Evolutionary conservation across 805 yeast species (phyloP).

Genomic region (Spathaspora arborariae): DNA sequence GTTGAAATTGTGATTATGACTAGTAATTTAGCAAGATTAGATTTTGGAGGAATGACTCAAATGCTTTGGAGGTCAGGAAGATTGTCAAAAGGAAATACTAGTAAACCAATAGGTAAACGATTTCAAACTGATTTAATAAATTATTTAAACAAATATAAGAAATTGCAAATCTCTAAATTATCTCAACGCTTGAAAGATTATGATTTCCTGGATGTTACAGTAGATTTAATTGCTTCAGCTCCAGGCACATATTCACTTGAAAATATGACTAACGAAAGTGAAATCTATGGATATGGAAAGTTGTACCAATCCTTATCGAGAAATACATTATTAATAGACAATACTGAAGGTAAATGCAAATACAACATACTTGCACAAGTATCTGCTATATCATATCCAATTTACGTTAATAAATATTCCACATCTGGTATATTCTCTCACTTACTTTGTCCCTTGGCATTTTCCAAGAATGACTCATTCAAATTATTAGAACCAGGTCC

Average conservation of each 20-base stretch:
- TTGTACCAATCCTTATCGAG: slow-evolving; percentile 38
- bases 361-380: slow-evolving; percentile 41
- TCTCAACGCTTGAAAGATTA: slow-evolving; percentile 24
- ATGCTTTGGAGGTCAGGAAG: slow-evolving; percentile 63
- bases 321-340: slow-evolving; percentile 24
- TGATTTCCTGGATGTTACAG: slow-evolving; percentile 47
- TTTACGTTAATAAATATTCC: slow-evolving; percentile 16
- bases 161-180: slow-evolving; percentile 21
- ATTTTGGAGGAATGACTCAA: slow-evolving; percentile 57
- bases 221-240: slow-evolving; percentile 52
- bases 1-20: slow-evolving; percentile 56
- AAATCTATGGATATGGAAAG: slow-evolving; percentile 46
- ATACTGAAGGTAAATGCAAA: slow-evolving; percentile 7
- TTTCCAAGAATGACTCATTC: slow-evolving; percentile 21
- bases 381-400: slow-evolving; percentile 49
- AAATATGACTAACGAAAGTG: slow-evolving; percentile 12
- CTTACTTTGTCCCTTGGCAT: slow-evolving; percentile 43
- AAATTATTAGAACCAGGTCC: slow-evolving; percentile 26
- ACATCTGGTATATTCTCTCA: slow-evolving; percentile 45
- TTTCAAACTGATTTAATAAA: slow-evolving; percentile 44
- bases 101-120: slow-evolving; percentile 8
- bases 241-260: slow-evolving; percentile 39
- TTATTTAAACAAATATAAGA: slow-evolving; percentile 45
- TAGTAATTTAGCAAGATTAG: slow-evolving; percentile 53
- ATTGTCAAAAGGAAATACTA: slow-evolving; percentile 10